Percentiles rank a stretch among this genome's conserved stretches.
Conservation (phyloP, 305 asterid species). For the Petunia hybrid region DNA sequence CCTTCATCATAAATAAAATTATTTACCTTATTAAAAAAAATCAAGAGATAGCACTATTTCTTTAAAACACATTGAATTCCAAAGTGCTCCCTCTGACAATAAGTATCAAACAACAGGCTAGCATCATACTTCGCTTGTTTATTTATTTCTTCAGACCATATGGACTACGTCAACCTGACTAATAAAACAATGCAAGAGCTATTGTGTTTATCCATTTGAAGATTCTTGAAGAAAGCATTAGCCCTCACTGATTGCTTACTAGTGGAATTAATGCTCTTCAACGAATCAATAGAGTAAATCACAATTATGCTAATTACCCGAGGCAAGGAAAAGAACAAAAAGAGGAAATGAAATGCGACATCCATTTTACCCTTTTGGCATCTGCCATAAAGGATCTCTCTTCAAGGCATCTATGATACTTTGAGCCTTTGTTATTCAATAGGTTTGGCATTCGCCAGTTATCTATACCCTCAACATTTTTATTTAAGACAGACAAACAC, state of each 20-base stretch:
- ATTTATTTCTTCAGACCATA: neutral
- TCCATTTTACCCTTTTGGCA: conserved; percentile 11
- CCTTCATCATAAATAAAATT: no score
- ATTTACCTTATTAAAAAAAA: no score
- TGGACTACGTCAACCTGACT: neutral
- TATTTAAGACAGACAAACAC: neutral
- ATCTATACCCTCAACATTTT: neutral
- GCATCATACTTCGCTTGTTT: neutral
- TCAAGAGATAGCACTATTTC: conserved; percentile 1
- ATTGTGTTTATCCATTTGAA: neutral
- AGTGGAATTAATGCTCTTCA: neutral
- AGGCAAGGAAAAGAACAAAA: conserved; percentile 2
- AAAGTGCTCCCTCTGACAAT: conserved; percentile 3
- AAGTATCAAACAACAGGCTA: conserved; percentile 3
- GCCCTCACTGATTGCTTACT: conserved; percentile 18
- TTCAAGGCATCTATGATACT: conserved; percentile 26
- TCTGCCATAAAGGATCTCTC: conserved; percentile 12
- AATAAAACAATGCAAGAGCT: neutral
- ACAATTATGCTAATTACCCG: neutral
- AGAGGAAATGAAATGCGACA: neutral
- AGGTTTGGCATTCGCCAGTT: neutral
- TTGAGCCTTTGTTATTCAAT: neutral
- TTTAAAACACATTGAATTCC: conserved; percentile 8
- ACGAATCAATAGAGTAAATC: neutral
- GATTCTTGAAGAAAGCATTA: conserved; percentile 20